Conservation (phyloP, 148 eudicot genomes). For the Chenopodium suecicum region DNA sequence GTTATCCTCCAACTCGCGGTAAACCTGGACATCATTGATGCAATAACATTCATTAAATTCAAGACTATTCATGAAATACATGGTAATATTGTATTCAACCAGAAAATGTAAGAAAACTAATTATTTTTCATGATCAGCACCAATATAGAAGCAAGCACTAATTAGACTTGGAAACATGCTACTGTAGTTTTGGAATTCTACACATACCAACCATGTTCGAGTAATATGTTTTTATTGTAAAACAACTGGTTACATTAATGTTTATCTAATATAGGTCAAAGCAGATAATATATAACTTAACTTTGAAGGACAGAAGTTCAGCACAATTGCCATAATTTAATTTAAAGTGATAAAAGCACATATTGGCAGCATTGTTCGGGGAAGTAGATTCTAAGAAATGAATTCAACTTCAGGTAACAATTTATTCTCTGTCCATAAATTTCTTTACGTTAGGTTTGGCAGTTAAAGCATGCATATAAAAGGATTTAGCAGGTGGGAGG, state of each 20-base stretch:
- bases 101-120: not conserved
- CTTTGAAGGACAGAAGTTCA: no score
- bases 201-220: not conserved
- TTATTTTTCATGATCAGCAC: slow-evolving; percentile 4
- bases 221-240: not conserved
- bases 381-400: not conserved
- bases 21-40: slow-evolving; percentile 46
- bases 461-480: not conserved
- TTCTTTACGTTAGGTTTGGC: not conserved
- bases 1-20: slow-evolving; percentile 82
- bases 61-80: not conserved
- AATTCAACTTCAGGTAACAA: not conserved
- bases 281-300: no score
- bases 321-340: no score
- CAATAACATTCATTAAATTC: slow-evolving; percentile 10
- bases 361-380: not conserved
- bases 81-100: not conserved
- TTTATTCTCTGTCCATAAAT: not conserved
- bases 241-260: not conserved
- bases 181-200: not conserved
- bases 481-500: not conserved
- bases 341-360: not conserved
- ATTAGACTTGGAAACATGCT: not conserved
- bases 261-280: no score
- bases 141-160: not conserved